Evolutionary conservation across 768 basidiomycete genomes (phyloP).

Genomic region (Heimioporus sp.): DNA sequence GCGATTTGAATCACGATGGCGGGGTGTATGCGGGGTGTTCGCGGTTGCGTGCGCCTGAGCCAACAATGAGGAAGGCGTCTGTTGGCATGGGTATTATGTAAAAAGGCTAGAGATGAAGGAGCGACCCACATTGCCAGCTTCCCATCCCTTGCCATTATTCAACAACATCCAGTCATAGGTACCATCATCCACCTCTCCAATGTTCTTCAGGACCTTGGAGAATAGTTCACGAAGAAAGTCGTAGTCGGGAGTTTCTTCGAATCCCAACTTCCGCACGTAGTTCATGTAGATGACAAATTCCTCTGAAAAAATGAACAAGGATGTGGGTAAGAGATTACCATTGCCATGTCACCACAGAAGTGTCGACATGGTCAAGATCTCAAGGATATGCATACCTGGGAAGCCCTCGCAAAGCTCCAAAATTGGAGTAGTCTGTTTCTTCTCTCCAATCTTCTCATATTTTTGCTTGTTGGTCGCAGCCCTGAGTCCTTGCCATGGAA

Average conservation of each 20-base stretch:
- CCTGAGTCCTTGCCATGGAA: conserved; percentile 97
- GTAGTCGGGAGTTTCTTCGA: conserved; percentile 97
- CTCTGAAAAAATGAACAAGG: conserved; percentile 41
- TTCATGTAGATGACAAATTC: conserved; percentile 99
- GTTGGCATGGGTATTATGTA: conserved; percentile 7
- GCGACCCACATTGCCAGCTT: conserved; percentile 73
- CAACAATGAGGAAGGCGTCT: conserved; percentile 45
- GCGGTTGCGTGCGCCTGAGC: conserved; percentile 56
- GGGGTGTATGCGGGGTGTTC: conserved; percentile 49
- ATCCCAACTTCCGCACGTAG: conserved; percentile 97
- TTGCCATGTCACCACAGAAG: background rate
- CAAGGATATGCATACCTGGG: conserved; percentile 56
- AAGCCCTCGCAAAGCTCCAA: conserved; percentile 94
- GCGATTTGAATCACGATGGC: conserved; percentile 57
- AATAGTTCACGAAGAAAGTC: conserved; percentile 97
- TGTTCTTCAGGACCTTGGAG: conserved; percentile 83
- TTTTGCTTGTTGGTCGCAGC: conserved; percentile 99
- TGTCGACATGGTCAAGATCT: background rate
- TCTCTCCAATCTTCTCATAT: conserved; percentile 99
- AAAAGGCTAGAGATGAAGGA: background rate
- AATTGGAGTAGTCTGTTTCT: conserved; percentile 94
- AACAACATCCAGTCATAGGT: conserved; percentile 97
- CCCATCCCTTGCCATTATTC: conserved; percentile 95
- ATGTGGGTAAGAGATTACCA: conserved; percentile 1
- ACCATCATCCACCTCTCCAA: conserved; percentile 87